Percentiles rank a stretch among this genome's conserved stretches.
These are phyloP conservation scores for Tolypocladium tropicale DNA, from an alignment of 2,329 filamentous ascomycete genomes.

Conservation along the genomic window DNA sequence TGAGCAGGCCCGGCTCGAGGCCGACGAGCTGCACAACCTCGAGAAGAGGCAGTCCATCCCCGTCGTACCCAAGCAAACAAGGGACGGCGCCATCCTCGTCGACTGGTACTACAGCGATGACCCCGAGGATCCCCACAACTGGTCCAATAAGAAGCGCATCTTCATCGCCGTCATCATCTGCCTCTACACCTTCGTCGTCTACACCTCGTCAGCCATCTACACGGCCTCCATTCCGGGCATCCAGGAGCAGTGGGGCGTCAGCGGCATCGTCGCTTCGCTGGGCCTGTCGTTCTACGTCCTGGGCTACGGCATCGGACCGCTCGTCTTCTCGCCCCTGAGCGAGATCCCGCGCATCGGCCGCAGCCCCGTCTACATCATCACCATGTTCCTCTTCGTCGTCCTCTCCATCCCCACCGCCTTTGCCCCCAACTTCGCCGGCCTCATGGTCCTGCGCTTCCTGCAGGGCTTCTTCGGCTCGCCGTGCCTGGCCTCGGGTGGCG, in stretches of 20 bases:
- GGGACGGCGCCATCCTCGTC: conserved; percentile 40
- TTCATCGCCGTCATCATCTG: conserved; percentile 35
- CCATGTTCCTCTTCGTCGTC: conserved; percentile 59
- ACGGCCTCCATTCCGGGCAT: conserved; percentile 36
- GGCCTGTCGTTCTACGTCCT: conserved; percentile 54
- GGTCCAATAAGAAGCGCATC: conserved; percentile 31
- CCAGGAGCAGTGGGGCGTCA: conserved; percentile 41
- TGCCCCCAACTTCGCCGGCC: conserved; percentile 49
- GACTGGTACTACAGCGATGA: conserved; percentile 47
- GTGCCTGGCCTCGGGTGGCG: conserved; percentile 49
- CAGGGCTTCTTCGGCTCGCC: conserved; percentile 58
- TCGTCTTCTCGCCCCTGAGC: conserved; percentile 55
- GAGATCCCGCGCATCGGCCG: conserved; percentile 59
- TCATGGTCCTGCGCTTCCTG: conserved; percentile 55
- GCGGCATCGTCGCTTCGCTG: conserved; percentile 39
- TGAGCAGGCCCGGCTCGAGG: conserved; percentile 9
- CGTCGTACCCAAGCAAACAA: conserved; percentile 36
- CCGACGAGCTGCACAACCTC: conserved; percentile 22
- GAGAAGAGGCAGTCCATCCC: conserved; percentile 37
- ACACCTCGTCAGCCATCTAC: conserved; percentile 37
- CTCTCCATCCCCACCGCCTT: conserved; percentile 55
- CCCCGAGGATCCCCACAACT: conserved; percentile 45
- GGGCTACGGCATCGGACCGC: conserved; percentile 52
- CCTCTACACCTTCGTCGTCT: conserved; percentile 51
- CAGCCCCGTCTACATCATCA: conserved; percentile 57